Base-by-base conservation (phyloP, 2,329 filamentous ascomycete genomes). In the Waltergamsia citrina region DNA sequence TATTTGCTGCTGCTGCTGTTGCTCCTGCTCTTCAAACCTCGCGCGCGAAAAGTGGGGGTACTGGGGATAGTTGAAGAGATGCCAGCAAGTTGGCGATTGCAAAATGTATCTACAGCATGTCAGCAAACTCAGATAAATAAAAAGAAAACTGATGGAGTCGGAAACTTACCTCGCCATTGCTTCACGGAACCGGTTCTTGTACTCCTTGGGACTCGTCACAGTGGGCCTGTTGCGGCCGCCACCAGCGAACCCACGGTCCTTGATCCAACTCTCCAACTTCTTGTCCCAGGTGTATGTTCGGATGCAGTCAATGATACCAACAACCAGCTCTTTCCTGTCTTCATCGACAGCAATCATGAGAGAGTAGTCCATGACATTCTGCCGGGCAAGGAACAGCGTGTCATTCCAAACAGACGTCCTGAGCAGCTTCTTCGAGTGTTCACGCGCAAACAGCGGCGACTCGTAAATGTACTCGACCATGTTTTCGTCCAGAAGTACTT, bases 381-480 rank as follows among this genome's bases (percentile, higher is more conserved):
- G 90, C 25, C 87, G 78, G 31, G 85, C 87, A 34, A 98, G 63
- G 63, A 96, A 98, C 19, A 98, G 67, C 2, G 93, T 98, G 53
- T 98, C 93, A 53, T 98, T 98, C 79, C 87, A 96, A 3, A 98
- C 88, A 8, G 85, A 92, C 34, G 85, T 84, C 41, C 86, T 78
- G 21, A 98, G 74, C 10, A 96, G 71, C 54, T 93, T 94, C 64
- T 95, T 95, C 17, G 86, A 90, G 59, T 98, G 90, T 56, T 98
- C 92, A 30, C 93, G 78, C 8, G 90, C 82, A 55, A 98, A 98
- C 12, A 98, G 71, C 0, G 92, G 93, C 3, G 85, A 93, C 54
- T 98, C 92, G 49, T 94, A 98, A 42, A 98, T 96, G 54, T 94
- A 96, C 55, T 98, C 93, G 8, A 98, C 92, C 72, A 98, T 92